Evolutionary conservation across 2,329 filamentous ascomycete species (phyloP).

Genomic region (Sphaerulina musiva): DNA sequence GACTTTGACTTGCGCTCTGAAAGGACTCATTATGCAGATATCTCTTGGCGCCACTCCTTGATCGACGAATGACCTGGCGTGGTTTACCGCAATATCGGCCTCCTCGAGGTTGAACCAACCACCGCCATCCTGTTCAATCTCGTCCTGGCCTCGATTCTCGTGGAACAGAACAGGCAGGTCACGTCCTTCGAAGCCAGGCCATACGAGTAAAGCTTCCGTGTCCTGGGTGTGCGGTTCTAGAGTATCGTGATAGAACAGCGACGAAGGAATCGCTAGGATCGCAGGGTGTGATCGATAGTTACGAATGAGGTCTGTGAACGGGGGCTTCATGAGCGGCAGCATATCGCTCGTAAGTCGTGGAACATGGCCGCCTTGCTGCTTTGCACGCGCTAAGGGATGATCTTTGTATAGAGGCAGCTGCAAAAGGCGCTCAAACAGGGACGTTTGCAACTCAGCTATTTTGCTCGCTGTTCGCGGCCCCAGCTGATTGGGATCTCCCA

Average conservation of each 20-base stretch:
- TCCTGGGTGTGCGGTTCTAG: conserved; percentile 21
- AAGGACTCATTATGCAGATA: conserved; percentile 29
- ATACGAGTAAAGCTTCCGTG: conserved; percentile 19
- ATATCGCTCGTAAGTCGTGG: conserved; percentile 23
- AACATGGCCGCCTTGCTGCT: conserved; percentile 18
- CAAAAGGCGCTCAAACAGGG: conserved; percentile 26
- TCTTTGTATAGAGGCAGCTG: conserved; percentile 18
- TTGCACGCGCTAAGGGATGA: conserved; percentile 25
- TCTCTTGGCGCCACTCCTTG: conserved; percentile 15
- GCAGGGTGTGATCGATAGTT: conserved; percentile 28
- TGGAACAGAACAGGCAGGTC: conserved; percentile 23
- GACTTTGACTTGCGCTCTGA: conserved; percentile 24
- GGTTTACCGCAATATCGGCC: conserved; percentile 18
- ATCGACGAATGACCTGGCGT: conserved; percentile 20
- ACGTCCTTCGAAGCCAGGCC: conserved; percentile 20
- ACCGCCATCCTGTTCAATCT: conserved; percentile 27
- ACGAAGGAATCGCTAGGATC: conserved; percentile 24
- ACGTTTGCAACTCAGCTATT: conserved; percentile 13
- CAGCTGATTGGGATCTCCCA: conserved; percentile 27
- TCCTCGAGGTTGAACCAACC: conserved; percentile 26
- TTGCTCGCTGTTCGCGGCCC: conserved; percentile 27
- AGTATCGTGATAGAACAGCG: conserved; percentile 27
- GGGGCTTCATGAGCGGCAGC: conserved; percentile 23
- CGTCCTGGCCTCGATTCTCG: conserved; percentile 17
- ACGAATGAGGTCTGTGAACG: conserved; percentile 26